Evolutionary conservation across 371 early-diverging fungal species (phyloP).

Genomic region (Mortierella polycephala): DNA sequence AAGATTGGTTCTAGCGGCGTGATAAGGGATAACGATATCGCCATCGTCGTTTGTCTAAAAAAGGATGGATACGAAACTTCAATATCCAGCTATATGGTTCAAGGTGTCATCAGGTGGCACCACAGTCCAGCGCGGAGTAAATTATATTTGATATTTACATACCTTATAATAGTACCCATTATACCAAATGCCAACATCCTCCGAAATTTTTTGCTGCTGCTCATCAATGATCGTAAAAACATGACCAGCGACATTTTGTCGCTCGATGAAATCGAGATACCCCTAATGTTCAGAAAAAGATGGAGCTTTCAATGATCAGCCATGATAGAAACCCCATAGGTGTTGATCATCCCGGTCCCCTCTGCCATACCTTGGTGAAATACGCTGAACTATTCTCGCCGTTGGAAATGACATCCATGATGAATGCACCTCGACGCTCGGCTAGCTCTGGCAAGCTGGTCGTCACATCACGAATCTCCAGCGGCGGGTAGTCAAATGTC

Average conservation of each 20-base stretch:
- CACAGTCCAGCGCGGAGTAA: neutral
- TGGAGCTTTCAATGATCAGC: too few relatives aligned
- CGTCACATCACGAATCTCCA: constrained; percentile 29
- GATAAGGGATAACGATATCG: constrained; percentile 62
- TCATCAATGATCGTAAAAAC: constrained; percentile 62
- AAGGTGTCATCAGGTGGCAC: neutral
- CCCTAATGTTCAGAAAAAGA: constrained; percentile 49
- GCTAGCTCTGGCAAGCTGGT: constrained; percentile 38
- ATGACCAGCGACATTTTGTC: constrained; percentile 63
- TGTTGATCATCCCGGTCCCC: too few relatives aligned
- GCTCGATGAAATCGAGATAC: constrained; percentile 58
- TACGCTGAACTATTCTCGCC: constrained; percentile 44
- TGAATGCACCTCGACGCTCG: constrained; percentile 37
- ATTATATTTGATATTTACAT: constrained; percentile 1
- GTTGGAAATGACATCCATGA: constrained; percentile 45
- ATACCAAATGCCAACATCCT: constrained; percentile 57
- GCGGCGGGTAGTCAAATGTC: constrained; percentile 20
- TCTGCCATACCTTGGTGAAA: constrained; percentile 43
- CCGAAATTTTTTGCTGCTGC: constrained; percentile 28
- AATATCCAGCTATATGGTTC: neutral
- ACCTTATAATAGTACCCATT: constrained; percentile 60
- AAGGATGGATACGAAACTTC: neutral
- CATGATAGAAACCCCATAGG: neutral
- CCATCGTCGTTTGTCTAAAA: constrained; percentile 56
- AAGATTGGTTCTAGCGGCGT: neutral